Base-by-base conservation (phyloP, 2,329 filamentous ascomycete genomes). In the Cladophialophora bantiana region DNA sequence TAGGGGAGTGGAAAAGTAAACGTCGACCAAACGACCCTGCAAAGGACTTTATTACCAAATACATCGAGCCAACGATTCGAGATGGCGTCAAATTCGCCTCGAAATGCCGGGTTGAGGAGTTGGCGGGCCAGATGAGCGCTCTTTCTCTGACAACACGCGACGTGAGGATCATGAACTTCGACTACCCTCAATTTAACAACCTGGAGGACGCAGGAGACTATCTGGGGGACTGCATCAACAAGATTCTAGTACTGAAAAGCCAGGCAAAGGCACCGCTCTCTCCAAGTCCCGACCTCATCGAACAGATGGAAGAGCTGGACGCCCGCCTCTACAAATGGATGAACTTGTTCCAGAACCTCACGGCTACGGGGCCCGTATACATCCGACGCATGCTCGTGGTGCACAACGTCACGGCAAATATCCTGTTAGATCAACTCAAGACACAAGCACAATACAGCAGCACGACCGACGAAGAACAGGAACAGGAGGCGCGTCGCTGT, bases 1-100 rank as follows among this genome's bases (percentile, higher is more conserved):
- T 70, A 4, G 65, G 65, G 12, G 68, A 70, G 45, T 68, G 66
- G 65, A 70, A 70, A 59, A 50, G 59, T 26, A 68, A 60, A 32
- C 40, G 31, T 26, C 54, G 63, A 31, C 35, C 54, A n/a, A 58
- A 61, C 20, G 56, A 65, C 31, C 58, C 65, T 6, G 42, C 62
- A 34, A 45, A 68, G 52, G 65, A 65, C 48, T 55, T 68, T 20
- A 70, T 70, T 57, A 59, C 62, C 7, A 64, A 53, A 26, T 63
- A 70, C 53, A 65, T 70, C 34, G 65, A 70, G 32, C 68, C 68
- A 3, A 60, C 63, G 5, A 68, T 68, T 18, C 38, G 54, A 35
- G 66, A 68, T 34, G 62, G 55, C 5, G 45, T 70, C 36, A 66
- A 64, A 35, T 57, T 61, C 35, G 64, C 63, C 7, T 59, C 59